Conservation (phyloP, 208 protist genomes). For the Acanthamoeba rhysodes region DNA sequence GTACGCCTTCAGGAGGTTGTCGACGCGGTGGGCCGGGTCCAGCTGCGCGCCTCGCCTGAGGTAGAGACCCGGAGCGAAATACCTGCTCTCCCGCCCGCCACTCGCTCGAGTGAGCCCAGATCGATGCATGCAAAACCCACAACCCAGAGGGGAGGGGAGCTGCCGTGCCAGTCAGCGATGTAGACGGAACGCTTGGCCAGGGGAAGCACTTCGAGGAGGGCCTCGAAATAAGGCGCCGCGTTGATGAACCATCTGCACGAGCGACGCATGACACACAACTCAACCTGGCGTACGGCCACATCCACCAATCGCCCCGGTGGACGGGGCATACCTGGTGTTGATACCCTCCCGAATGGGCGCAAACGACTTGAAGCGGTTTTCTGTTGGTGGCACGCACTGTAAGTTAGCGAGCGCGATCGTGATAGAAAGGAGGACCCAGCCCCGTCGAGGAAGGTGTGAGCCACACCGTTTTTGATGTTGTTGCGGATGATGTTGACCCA, state of each 20-base stretch:
- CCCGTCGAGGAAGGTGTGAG: background rate
- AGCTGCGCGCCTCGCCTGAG: background rate
- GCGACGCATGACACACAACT: background rate
- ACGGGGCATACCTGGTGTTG: background rate
- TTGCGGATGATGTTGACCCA: conserved; percentile 28
- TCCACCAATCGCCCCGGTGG: background rate
- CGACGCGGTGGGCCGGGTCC: background rate
- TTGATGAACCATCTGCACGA: conserved; percentile 48
- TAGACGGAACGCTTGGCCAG: background rate
- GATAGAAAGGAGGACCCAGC: too few relatives aligned
- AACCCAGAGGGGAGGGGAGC: background rate
- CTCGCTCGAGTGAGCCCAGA: too few relatives aligned
- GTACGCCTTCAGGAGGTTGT: background rate
- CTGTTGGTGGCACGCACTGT: background rate
- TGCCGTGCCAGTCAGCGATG: conserved; percentile 19
- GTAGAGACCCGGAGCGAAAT: conserved; percentile 30
- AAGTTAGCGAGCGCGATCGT: background rate
- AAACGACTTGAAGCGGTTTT: conserved; percentile 37
- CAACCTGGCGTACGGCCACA: background rate
- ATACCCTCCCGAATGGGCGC: background rate
- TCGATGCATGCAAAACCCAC: too few relatives aligned
- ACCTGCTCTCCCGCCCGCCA: background rate
- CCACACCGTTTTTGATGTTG: background rate
- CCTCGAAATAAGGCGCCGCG: conserved; percentile 1
- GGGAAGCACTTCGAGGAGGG: background rate